Evolutionary conservation across 805 yeast genomes (phyloP), one percentile per base, ranked within the genome.

Genomic region (Barnettozyma sp.): DNA sequence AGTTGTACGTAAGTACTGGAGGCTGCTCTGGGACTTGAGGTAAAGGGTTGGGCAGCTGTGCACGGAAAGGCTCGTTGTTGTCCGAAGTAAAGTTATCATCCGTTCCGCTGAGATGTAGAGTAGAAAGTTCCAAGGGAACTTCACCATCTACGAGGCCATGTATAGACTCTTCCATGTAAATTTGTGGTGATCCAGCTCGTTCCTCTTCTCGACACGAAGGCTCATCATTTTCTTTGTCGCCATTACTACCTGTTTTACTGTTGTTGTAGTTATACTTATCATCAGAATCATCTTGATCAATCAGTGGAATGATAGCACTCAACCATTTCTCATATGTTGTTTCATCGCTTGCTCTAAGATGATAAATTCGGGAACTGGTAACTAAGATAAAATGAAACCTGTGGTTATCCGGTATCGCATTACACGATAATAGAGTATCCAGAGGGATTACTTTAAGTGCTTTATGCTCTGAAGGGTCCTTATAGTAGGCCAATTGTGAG

Each of bases 401-500:
- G 26, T 41, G 40, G 19, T 40, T 28, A 23, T 50, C 55, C 1
- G 49, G 48, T 13, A 50, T 47, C 33, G 43, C 43, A 13, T 36
- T 45, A 33, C 45, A 22, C 2, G 48, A 44, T 6, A 50, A 32
- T 1, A 50, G 30, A 11, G 44, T 41, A 14, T 37, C 41, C n/a
- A 41, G 14, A 6, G 43, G 50, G 8, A 62, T 45, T 11, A 66
- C 67, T 31, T 43, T 50, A 16, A 51, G 41, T 0, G 70, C 64
- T 34, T 60, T 61, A 45, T 62, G 56, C 42, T 66, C 71, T 19
- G 46, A 42, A 6, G 58, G 42, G 39, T 63, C 64, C 34, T 62
- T 62, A 44, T 66, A 66, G 47, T 60, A 63, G 8, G 63, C 49
- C 14, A 65, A 46, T 41, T 63, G 70, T 29, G 59, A 50, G n/a